Evolutionary conservation across 2,329 filamentous ascomycete species (phyloP).

Genomic region (Phaeosphaeria sp.): DNA sequence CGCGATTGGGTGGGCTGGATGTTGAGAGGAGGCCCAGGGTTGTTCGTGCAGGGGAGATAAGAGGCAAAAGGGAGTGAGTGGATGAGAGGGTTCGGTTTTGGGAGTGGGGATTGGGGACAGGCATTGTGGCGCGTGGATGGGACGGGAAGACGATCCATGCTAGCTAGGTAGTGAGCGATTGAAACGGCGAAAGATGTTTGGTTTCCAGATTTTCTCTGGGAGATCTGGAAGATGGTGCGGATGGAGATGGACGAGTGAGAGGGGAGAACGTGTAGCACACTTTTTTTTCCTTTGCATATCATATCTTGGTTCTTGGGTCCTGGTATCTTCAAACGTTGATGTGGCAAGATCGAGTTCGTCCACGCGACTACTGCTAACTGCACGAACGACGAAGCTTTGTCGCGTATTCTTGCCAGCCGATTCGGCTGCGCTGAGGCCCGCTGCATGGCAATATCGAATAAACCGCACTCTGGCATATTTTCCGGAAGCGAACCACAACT

Average conservation of each 20-base stretch:
- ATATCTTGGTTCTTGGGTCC: background rate
- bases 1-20: background rate
- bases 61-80: background rate
- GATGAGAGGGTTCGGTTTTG: constrained; percentile 5
- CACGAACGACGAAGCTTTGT: background rate
- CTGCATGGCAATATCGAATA: background rate
- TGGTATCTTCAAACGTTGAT: background rate
- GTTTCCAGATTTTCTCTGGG: background rate
- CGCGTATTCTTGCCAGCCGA: background rate
- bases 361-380: too few relatives aligned
- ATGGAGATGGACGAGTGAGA: background rate
- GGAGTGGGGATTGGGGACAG: too few relatives aligned
- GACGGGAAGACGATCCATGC: background rate
- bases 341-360: background rate
- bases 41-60: background rate
- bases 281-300: background rate
- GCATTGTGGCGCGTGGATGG: constrained; percentile 2
- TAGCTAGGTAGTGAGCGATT: background rate
- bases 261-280: constrained; percentile 1
- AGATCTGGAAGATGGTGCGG: background rate
- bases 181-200: background rate
- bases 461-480: too few relatives aligned
- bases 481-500: background rate
- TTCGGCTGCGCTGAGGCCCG: background rate
- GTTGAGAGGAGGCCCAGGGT: background rate